Evolutionary conservation across 2,329 filamentous ascomycete species (phyloP), one percentile per base, ranked within the genome.

Genomic region (Curvularia eragrostidis): DNA sequence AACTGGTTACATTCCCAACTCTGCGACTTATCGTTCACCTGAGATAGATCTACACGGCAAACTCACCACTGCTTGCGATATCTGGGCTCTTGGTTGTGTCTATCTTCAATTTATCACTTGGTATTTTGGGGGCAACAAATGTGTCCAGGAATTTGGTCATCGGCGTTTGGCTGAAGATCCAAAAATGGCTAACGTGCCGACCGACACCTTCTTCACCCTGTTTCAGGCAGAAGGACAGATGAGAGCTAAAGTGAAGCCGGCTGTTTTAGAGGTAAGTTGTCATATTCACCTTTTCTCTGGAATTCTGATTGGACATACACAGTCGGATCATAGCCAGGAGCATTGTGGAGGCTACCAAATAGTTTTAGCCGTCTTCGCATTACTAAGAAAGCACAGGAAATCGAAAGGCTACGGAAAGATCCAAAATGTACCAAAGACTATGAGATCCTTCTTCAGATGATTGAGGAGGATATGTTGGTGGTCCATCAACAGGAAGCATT

Each of bases 11-110:
- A 47, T 51, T 24, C 46, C 48, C 0, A 56, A 49, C 28, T 54
- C 54, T 65, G 0, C 68, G 66, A 77, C 77, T 0, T 81, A 80
- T 32, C 70, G 70, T 8, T 74, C 78, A 0, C 78, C 79, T 2
- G 79, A 81, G 26, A 71, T 70, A 24, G 69, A 72, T 1, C 19
- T 77, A 0, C 12, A 51, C 0, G 28, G 23, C 3, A 47, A 5
- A 56, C 60, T 9, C 0, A 44, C 18, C 65, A 78, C 3, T 75
- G 69, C 41, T 0, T 77, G 75, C 21, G 78, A 80, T 41, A 55
- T 75, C 6, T 76, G 73, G 72, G 64, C 68, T 4, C 56, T 75
- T 0, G 73, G 72, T 1, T 75, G 72, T 19, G 46, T 75, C 1
- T 75, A 63, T 41, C 61, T 76, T 1, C 66, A 73, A 19, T 70